Conservation (phyloP, 331 rosid genomes). For the Prunus yedoensis region DNA sequence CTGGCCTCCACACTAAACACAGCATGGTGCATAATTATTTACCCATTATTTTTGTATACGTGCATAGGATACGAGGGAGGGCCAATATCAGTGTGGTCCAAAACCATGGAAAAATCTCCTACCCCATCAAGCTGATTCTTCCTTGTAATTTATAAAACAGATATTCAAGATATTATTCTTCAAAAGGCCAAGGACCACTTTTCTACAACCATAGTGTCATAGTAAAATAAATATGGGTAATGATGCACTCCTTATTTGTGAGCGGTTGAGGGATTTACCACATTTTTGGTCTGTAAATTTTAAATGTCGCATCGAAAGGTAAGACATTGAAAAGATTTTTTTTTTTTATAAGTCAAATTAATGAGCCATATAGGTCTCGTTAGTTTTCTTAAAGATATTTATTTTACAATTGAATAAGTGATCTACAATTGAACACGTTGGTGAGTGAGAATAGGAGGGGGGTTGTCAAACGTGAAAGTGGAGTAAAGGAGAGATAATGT, state of each 20-base stretch:
- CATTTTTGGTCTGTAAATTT: too few relatives aligned
- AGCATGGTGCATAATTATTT: constrained; percentile 20
- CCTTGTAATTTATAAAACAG: neutral
- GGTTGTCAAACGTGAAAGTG: too few relatives aligned
- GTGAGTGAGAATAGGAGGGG: too few relatives aligned
- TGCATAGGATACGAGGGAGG: neutral
- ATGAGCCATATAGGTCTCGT: too few relatives aligned
- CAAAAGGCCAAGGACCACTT: constrained; percentile 22
- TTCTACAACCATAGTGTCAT: neutral
- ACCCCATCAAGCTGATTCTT: constrained; percentile 19
- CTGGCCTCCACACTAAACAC: constrained; percentile 14
- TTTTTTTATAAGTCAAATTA: too few relatives aligned
- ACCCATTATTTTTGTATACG: neutral
- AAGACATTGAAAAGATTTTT: too few relatives aligned
- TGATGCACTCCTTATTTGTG: neutral
- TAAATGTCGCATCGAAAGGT: too few relatives aligned
- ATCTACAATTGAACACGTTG: neutral
- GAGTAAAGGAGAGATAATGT: too few relatives aligned
- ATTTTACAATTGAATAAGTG: neutral
- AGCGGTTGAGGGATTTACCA: too few relatives aligned
- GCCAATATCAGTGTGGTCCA: constrained; percentile 39
- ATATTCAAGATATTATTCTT: constrained; percentile 19
- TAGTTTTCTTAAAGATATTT: too few relatives aligned
- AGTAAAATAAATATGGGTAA: neutral
- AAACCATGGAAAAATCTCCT: constrained; percentile 7